phyloP scores from a whole-genome alignment of 495 filamentous ascomycete genomes.

The Penicillium atrosanguineum region DNA sequence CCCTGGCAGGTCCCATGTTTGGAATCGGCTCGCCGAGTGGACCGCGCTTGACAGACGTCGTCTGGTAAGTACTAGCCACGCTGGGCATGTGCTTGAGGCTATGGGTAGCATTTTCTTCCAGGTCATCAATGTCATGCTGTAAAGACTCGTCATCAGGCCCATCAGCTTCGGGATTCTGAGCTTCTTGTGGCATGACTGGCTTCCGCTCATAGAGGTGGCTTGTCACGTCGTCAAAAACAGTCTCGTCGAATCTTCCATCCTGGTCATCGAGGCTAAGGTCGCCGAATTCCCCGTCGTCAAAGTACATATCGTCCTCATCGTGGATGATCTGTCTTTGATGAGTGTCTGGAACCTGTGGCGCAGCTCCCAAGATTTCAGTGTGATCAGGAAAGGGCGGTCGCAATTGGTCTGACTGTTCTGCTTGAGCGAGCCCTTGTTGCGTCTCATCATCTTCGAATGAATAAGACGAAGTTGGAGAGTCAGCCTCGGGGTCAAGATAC shows the following conservation, averaged over 20 bases:
- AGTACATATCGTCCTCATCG: slow-evolving; percentile 73
- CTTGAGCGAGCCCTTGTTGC: neutral
- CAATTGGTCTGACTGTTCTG: neutral
- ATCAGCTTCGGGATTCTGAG: slow-evolving; percentile 9
- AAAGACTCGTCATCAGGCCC: slow-evolving; percentile 6
- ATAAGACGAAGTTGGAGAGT: neutral
- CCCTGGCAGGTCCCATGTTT: slow-evolving; percentile 28
- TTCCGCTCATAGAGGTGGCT: slow-evolving; percentile 49
- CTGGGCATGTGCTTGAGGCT: slow-evolving; percentile 41
- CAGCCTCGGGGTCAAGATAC: neutral
- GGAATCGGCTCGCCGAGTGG: slow-evolving; percentile 29
- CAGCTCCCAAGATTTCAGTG: neutral
- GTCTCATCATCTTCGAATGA: neutral
- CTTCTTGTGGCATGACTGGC: slow-evolving; percentile 15
- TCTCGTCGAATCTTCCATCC: slow-evolving; percentile 67
- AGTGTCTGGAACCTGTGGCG: neutral
- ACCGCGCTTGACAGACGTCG: slow-evolving; percentile 23
- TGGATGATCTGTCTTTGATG: slow-evolving; percentile 22
- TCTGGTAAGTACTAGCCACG: slow-evolving; percentile 39
- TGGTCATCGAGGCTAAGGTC: slow-evolving; percentile 47
- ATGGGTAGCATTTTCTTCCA: slow-evolving; percentile 16
- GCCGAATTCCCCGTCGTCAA: slow-evolving; percentile 74
- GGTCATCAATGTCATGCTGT: slow-evolving; percentile 12
- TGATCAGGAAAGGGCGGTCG: neutral
- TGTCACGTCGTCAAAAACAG: slow-evolving; percentile 69